These are phyloP conservation scores for Sphaerobolus stellatus DNA, from an alignment of 1,284 basidiomycete genomes.

Conservation along the genomic window DNA sequence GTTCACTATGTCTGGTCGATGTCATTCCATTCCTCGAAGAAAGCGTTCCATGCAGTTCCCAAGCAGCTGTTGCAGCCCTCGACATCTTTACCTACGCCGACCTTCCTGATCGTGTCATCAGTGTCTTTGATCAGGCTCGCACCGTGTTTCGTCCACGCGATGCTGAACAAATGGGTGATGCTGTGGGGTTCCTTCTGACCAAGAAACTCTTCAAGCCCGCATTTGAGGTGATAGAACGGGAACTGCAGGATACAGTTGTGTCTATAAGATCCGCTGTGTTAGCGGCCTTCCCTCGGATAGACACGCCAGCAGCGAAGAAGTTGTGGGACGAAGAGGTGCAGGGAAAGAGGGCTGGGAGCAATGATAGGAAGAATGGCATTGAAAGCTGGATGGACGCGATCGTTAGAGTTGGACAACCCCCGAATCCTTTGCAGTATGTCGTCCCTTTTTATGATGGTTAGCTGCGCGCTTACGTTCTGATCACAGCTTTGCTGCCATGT, in stretches of 20 bases:
- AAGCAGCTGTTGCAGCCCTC: slow-evolving; percentile 53
- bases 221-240: slow-evolving; percentile 47
- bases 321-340: too few relatives aligned
- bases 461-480: background rate
- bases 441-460: background rate
- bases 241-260: slow-evolving; percentile 46
- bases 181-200: slow-evolving; percentile 33
- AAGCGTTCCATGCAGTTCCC: slow-evolving; percentile 47
- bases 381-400: slow-evolving; percentile 54
- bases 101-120: slow-evolving; percentile 34
- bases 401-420: slow-evolving; percentile 37
- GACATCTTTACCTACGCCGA: slow-evolving; percentile 45
- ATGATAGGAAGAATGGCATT: slow-evolving; percentile 48
- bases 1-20: slow-evolving; percentile 35
- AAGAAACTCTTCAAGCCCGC: slow-evolving; percentile 29
- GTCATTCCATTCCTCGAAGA: too few relatives aligned
- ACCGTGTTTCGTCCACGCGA: slow-evolving; percentile 62
- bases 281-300: too few relatives aligned
- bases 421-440: slow-evolving; percentile 49
- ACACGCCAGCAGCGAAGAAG: too few relatives aligned
- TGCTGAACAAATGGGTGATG: slow-evolving; percentile 42
- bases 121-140: slow-evolving; percentile 44
- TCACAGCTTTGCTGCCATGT: slow-evolving; percentile 52
- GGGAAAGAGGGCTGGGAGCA: too few relatives aligned
- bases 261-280: too few relatives aligned